A percentile compares a stretch with the other conserved stretches of the same genome.
Conservation (phyloP, 495 filamentous ascomycete species). For the Daldinia childiae region DNA sequence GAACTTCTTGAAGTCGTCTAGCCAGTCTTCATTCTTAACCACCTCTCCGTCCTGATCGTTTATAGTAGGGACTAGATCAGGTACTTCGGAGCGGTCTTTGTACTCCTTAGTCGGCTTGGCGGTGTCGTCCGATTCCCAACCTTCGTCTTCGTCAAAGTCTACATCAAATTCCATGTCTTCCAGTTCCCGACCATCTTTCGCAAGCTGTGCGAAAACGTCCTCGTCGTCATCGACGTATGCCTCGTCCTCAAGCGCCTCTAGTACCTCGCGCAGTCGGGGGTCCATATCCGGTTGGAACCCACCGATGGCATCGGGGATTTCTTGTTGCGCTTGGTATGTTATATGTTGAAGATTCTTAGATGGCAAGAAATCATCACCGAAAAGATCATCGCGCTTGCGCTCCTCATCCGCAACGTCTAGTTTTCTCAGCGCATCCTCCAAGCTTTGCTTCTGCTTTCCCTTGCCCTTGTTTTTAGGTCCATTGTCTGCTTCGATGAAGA, state of each 20-base stretch:
- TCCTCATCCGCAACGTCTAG: conserved; percentile 65
- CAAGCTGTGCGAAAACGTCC: conserved; percentile 81
- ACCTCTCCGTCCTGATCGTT: conserved; percentile 58
- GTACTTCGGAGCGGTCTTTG: conserved; percentile 57
- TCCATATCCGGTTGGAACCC: conserved; percentile 99
- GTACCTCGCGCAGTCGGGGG: conserved; percentile 85
- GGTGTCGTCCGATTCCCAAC: conserved; percentile 95
- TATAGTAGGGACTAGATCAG: conserved; percentile 57
- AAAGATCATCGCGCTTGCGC: conserved; percentile 60
- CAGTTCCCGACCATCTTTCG: conserved; percentile 73
- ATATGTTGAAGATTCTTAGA: conserved; percentile 74
- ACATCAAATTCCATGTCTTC: conserved; percentile 63
- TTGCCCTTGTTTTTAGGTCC: conserved; percentile 67
- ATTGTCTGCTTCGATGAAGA: conserved; percentile 78
- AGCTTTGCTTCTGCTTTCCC: conserved; percentile 66
- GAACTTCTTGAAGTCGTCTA: conserved; percentile 89
- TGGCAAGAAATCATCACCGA: conserved; percentile 75
- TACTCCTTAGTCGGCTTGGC: conserved; percentile 71
- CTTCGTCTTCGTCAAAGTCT: conserved; percentile 72
- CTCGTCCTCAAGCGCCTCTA: conserved; percentile 96
- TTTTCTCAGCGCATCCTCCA: conserved; percentile 84
- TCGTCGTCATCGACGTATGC: conserved; percentile 92
- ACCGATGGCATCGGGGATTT: conserved; percentile 87
- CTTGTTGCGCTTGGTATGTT: conserved; percentile 93
- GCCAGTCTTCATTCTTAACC: conserved; percentile 71